These are phyloP conservation scores for Piper betle DNA, from an alignment of 164 flowering plant genomes.

Conservation along the genomic window DNA sequence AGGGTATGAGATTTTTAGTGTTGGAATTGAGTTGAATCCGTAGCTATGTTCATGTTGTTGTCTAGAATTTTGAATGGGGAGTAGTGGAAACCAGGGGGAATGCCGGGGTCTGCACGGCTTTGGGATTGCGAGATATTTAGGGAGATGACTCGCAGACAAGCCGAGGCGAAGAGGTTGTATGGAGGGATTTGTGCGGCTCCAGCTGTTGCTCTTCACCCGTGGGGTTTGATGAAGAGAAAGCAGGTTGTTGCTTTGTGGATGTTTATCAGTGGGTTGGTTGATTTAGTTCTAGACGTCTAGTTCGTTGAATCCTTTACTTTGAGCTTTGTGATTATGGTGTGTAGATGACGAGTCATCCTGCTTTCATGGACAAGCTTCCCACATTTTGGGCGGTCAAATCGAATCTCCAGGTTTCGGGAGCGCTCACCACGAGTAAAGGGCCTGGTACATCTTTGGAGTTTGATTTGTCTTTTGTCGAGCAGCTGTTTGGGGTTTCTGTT, in stretches of 20 bases:
- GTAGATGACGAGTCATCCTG: constrained; percentile 88
- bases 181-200: constrained; percentile 98
- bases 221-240: constrained; percentile 80
- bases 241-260: constrained; percentile 23
- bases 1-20: too few species aligned
- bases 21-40: not conserved
- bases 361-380: constrained; percentile 70
- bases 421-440: constrained; percentile 91
- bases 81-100: constrained; percentile 54
- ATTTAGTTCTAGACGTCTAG: not conserved
- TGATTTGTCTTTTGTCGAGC: constrained; percentile 73
- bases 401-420: constrained; percentile 74
- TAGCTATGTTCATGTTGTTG: not conserved
- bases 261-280: not conserved
- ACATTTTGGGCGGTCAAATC: constrained; percentile 83
- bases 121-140: constrained; percentile 62
- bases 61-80: not conserved
- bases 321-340: constrained; percentile 9
- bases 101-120: constrained; percentile 86
- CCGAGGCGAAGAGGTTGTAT: constrained; percentile 69
- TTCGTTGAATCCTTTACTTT: not conserved
- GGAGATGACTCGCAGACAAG: constrained; percentile 65
- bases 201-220: constrained; percentile 72
- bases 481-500: constrained; percentile 59
- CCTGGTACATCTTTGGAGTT: constrained; percentile 82